Conservation (phyloP, 305 asterid species). For the Rubia occidens region DNA sequence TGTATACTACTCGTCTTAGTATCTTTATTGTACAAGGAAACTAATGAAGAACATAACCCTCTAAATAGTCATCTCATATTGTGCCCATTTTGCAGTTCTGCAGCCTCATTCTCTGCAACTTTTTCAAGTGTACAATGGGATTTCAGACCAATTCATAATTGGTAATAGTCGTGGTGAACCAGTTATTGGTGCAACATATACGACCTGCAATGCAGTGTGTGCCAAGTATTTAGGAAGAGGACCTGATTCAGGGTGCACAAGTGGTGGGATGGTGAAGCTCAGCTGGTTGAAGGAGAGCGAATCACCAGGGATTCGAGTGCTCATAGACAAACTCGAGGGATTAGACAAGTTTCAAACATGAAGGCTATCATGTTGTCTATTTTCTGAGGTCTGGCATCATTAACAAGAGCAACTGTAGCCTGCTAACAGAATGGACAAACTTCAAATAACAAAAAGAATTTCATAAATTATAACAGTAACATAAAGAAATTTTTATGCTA, state of each 20-base stretch:
- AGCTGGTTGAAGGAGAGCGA: constrained; percentile 91
- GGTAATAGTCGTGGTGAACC: too few relatives aligned
- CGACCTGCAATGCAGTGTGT: constrained; percentile 46
- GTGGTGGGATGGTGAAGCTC: constrained; percentile 83
- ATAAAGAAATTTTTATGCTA: not conserved
- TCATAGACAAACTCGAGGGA: too few relatives aligned
- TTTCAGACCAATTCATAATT: too few relatives aligned
- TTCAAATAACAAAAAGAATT: not conserved
- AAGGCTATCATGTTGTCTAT: constrained; percentile 74
- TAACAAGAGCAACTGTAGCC: constrained; percentile 69
- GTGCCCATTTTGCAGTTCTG: too few relatives aligned
- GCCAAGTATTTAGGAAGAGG: constrained; percentile 36
- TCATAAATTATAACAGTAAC: not conserved
- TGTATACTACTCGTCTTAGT: too few relatives aligned
- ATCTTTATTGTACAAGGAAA: too few relatives aligned
- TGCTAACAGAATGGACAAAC: constrained; percentile 18
- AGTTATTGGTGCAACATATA: constrained; percentile 81
- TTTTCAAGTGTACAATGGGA: too few relatives aligned
- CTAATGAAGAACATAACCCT: too few relatives aligned
- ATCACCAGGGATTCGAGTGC: too few relatives aligned
- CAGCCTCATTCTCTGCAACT: too few relatives aligned
- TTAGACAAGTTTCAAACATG: too few relatives aligned
- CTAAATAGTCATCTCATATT: too few relatives aligned
- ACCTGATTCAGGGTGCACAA: constrained; percentile 45
- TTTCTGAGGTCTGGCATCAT: constrained; percentile 61